Percentiles rank a stretch among this genome's conserved stretches.
Evolutionary conservation across 306 rosid species (phyloP).

Genomic region (Cucumis hystrix): DNA sequence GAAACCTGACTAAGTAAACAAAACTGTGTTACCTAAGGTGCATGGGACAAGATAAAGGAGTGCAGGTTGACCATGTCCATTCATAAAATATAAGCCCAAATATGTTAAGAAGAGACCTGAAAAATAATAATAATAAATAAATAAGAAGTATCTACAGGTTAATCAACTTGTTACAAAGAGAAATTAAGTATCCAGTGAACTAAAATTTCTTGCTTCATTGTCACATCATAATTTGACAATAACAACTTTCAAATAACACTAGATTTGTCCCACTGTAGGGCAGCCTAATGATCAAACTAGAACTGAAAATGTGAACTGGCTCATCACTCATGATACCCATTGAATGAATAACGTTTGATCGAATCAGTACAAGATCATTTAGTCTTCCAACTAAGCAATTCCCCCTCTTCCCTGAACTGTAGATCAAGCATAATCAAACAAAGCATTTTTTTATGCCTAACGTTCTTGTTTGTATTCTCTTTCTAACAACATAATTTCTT

Average conservation of each 20-base stretch:
- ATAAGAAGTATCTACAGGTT: background rate
- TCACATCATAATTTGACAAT: too few relatives aligned
- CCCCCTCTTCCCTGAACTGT: too few relatives aligned
- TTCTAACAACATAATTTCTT: background rate
- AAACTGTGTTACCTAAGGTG: constrained; percentile 53
- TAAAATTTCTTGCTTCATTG: background rate
- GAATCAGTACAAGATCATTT: too few relatives aligned
- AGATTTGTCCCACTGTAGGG: too few relatives aligned
- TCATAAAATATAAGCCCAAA: constrained; percentile 64
- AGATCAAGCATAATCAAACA: too few relatives aligned
- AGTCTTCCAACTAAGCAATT: too few relatives aligned
- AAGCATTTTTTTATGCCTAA: too few relatives aligned
- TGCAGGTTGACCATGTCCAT: constrained; percentile 95
- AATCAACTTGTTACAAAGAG: background rate
- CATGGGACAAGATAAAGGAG: constrained; percentile 97
- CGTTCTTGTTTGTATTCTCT: background rate
- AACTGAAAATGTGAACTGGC: too few relatives aligned
- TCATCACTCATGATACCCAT: too few relatives aligned
- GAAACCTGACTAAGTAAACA: background rate
- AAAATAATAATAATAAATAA: background rate
- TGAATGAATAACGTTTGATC: too few relatives aligned
- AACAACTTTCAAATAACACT: too few relatives aligned
- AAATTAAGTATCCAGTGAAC: background rate
- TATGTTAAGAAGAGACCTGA: constrained; percentile 67
- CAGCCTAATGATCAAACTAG: too few relatives aligned